A percentile compares a stretch with the other conserved stretches of the same genome.
These are phyloP conservation scores for Amanita pallidorosea DNA, from an alignment of 768 basidiomycete genomes.

Conservation along the genomic window DNA sequence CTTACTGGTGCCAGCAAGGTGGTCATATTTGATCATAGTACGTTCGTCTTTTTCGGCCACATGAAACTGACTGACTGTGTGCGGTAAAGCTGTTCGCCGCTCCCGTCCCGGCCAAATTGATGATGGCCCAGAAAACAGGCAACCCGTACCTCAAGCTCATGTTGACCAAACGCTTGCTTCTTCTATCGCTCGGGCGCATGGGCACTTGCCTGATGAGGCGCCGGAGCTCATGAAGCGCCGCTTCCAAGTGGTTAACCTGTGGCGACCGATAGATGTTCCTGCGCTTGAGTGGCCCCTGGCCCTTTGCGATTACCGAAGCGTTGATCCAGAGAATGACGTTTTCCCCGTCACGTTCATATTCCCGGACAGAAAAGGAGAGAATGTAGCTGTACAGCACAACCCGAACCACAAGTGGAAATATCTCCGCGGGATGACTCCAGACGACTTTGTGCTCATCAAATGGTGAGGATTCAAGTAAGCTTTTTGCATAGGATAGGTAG, in stretches of 20 bases:
- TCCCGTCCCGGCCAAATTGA: constrained; percentile 19
- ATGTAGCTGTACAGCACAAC: constrained; percentile 32
- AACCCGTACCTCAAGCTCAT: constrained; percentile 26
- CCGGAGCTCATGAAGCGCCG: constrained; percentile 30
- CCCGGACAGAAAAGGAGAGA: constrained; percentile 43
- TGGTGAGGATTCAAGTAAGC: constrained; percentile 21
- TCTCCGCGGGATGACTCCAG: constrained; percentile 30
- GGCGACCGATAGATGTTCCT: constrained; percentile 41
- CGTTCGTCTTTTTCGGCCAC: constrained; percentile 11
- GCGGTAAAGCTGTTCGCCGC: constrained; percentile 23
- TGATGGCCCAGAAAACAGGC: constrained; percentile 17
- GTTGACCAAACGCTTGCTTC: constrained; percentile 36
- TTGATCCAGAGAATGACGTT: constrained; percentile 29
- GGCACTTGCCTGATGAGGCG: constrained; percentile 35
- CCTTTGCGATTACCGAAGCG: constrained; percentile 38
- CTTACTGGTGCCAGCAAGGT: constrained; percentile 49
- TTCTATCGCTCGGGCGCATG: constrained; percentile 33
- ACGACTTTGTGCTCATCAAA: constrained; percentile 43
- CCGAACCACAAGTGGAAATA: constrained; percentile 44
- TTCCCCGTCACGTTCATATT: constrained; percentile 34
- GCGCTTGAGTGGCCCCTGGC: constrained; percentile 42
- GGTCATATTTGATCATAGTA: constrained; percentile 54
- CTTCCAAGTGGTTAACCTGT: constrained; percentile 52
- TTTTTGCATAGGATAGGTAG: neutral
- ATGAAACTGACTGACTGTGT: neutral